Evolutionary conservation across 2,329 filamentous ascomycete genomes (phyloP).

Genomic region (Didymellaceae sp.): DNA sequence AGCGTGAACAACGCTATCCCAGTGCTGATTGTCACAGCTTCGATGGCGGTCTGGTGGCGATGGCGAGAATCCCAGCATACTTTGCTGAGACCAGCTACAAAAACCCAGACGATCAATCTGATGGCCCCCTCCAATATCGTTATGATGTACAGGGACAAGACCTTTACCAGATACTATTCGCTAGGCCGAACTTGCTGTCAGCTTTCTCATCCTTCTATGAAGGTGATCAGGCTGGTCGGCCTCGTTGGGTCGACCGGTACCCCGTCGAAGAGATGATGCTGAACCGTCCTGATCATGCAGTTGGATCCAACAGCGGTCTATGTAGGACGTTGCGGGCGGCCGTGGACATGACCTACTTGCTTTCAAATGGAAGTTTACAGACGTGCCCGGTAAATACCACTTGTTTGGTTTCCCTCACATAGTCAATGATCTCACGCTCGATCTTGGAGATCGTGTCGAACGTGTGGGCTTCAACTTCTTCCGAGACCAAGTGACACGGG

Average conservation of each 20-base stretch:
- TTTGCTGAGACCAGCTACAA: conserved; percentile 29
- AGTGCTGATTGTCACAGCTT: neutral
- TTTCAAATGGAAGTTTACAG: conserved; percentile 7
- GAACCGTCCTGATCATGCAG: neutral
- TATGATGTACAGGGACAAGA: neutral
- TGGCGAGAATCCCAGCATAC: conserved; percentile 26
- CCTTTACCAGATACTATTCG: neutral
- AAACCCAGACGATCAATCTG: conserved; percentile 25
- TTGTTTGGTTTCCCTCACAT: neutral
- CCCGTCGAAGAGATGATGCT: conserved; percentile 2
- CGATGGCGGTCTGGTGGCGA: conserved; percentile 3
- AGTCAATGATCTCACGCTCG: neutral
- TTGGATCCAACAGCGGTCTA: neutral
- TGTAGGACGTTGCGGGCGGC: conserved; percentile 17
- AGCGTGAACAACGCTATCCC: neutral
- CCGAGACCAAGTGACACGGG: conserved; percentile 8
- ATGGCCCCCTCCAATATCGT: conserved; percentile 31
- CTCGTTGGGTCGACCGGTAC: conserved; percentile 9
- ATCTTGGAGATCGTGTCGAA: conserved; percentile 4
- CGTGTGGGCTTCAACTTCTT: conserved; percentile 35
- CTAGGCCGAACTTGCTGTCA: neutral
- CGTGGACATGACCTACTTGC: conserved; percentile 15
- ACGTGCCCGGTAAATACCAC: neutral
- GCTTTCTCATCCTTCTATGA: conserved; percentile 3
- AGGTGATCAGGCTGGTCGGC: conserved; percentile 4